Evolutionary conservation across 148 eudicot species (phyloP).

Genomic region (Silene latifolia): DNA sequence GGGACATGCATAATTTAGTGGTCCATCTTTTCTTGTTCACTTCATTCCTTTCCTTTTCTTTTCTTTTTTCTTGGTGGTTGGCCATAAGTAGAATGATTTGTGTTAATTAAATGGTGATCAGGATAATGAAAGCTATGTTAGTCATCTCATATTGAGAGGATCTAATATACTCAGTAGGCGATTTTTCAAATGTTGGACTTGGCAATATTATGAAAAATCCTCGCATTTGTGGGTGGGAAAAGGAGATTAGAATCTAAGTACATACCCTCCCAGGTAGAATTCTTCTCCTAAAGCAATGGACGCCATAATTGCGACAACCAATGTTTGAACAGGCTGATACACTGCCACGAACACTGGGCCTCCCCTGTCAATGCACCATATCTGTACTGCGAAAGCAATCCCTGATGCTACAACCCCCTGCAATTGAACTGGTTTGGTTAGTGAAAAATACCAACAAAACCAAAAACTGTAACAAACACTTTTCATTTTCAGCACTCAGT

Average conservation of each 20-base stretch:
- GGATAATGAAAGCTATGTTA: constrained; percentile 22
- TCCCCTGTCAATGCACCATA: constrained; percentile 97
- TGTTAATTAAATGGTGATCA: constrained; percentile 9
- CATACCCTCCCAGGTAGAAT: constrained; percentile 96
- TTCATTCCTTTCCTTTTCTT: no score
- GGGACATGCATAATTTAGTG: constrained; percentile 27
- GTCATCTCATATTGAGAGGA: not conserved
- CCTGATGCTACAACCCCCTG: constrained; percentile 99
- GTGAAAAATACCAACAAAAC: not conserved
- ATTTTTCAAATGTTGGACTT: not conserved
- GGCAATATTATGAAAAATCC: not conserved
- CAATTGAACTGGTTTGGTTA: constrained; percentile 19
- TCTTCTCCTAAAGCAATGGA: constrained; percentile 90
- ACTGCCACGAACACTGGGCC: constrained; percentile 98
- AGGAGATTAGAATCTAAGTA: constrained; percentile 16
- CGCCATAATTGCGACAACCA: constrained; percentile 91
- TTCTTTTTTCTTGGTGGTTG: not conserved
- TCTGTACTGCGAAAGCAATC: constrained; percentile 97
- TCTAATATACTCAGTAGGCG: no score
- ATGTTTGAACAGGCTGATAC: constrained; percentile 97
- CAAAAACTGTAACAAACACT: not conserved
- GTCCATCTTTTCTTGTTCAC: no score
- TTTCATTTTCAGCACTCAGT: constrained; percentile 18
- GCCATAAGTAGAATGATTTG: not conserved
- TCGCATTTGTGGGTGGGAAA: constrained; percentile 18